Evolutionary conservation across 768 basidiomycete genomes (phyloP), one percentile per base, ranked within the genome.

Genomic region (Leccinum rimulosum): DNA sequence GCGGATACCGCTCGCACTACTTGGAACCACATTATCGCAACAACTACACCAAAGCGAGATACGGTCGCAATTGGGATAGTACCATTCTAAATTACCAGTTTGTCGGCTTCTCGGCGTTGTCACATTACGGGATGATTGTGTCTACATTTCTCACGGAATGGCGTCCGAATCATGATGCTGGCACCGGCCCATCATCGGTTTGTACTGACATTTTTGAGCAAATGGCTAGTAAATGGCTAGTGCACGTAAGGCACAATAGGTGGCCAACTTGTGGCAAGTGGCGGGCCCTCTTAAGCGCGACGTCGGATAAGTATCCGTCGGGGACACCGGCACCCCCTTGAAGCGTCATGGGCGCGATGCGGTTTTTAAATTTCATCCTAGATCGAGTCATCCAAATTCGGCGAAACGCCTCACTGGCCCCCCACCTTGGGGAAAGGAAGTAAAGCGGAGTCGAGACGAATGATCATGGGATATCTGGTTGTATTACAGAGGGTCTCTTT

Each of bases 281-380:
- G 38, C 38, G 38, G 33, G 8, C 30, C 28, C 6, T 10, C 27
- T 50, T 50, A 51, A n/a, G 9, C 17, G 17, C 48, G 49, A 30
- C n/a, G 17, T 60, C 50, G 50, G 50, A 25, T 11, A 43, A 43
- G n/a, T 19, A 25, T 48, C 59, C 35, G 50, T 59, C 49, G 57
- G 57, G 28, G 22, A 36, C 19, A 19, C 31, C 15, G n/a, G 31
- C 17, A 40, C 17, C 38, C 40, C n/a, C 40, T 40, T 40, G 17
- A 40, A 11, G 17, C 25, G 50, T 51, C 30, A 51, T 51, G 50
- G 51, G 51, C 51, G 45, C 43, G 12, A 31, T 36, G 59, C 51
- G 52, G 53, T 45, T 19, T 45, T 45, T 22, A 10, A 19, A 45
- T 19, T 45, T 22, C 19, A 22, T 19, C 19, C 40, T n/a, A n/a